Evolutionary conservation across 2,329 filamentous ascomycete species (phyloP).

Genomic region (Arthrobotrys iridis): DNA sequence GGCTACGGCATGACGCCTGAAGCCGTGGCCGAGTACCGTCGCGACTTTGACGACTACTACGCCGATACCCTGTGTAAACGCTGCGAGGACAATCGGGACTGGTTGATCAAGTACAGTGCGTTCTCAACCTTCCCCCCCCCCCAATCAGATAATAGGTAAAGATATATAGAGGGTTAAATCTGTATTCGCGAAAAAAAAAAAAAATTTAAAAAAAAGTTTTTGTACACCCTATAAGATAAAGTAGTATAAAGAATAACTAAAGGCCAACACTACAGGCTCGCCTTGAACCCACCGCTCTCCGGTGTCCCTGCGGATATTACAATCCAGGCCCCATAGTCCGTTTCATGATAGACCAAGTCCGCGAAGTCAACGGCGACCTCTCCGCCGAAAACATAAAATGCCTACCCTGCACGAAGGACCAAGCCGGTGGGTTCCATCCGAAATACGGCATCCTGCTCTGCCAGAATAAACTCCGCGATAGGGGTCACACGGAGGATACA

Average conservation of each 20-base stretch:
- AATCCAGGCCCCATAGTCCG: constrained; percentile 77
- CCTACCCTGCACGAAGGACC: constrained; percentile 76
- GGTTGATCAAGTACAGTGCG: constrained; percentile 78
- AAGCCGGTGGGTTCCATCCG: constrained; percentile 85
- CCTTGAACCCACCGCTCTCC: neutral
- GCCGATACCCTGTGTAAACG: constrained; percentile 66
- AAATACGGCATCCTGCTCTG: constrained; percentile 89
- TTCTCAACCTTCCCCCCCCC: constrained; percentile 11
- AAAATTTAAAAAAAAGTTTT: no score
- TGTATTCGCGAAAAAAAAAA: no score
- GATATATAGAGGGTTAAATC: no score
- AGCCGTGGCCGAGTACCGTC: constrained; percentile 79
- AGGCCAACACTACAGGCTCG: constrained; percentile 32
- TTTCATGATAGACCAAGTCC: constrained; percentile 85
- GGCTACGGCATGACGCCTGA: constrained; percentile 73
- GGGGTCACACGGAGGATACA: constrained; percentile 88
- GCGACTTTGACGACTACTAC: constrained; percentile 77
- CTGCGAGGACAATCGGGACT: constrained; percentile 84
- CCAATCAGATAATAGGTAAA: neutral
- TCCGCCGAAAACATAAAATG: constrained; percentile 81
- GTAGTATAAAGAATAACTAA: constrained; percentile 52
- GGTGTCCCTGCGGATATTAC: neutral
- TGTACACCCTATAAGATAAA: neutral
- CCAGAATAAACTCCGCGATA: constrained; percentile 85
- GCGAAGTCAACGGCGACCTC: constrained; percentile 79